Percentiles rank a stretch among this genome's conserved stretches.
Evolutionary conservation across 2,329 filamentous ascomycete genomes (phyloP).

Genomic region (Helminthosporium solani): DNA sequence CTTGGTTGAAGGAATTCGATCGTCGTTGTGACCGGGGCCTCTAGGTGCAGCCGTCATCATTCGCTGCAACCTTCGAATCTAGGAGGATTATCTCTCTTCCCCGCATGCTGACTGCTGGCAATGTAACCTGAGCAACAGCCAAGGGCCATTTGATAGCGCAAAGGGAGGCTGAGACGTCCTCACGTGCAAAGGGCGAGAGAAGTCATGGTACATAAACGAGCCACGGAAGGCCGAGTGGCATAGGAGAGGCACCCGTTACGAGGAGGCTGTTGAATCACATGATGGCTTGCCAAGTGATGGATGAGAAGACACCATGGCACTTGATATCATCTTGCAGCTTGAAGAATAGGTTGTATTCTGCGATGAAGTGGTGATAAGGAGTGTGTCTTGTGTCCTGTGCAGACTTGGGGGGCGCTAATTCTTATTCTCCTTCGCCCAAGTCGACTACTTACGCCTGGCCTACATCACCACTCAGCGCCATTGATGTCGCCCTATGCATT

Average conservation of each 20-base stretch:
- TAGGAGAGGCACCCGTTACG: too few species aligned
- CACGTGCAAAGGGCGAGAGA: background rate
- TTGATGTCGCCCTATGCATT: background rate
- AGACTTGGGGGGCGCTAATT: background rate
- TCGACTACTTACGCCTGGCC: background rate
- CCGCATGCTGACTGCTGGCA: constrained; percentile 23
- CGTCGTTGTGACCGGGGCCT: constrained; percentile 8
- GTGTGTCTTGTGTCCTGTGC: too few species aligned
- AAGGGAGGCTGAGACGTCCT: background rate
- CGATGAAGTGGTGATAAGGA: too few species aligned
- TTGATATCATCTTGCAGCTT: too few species aligned
- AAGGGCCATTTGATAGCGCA: constrained; percentile 2
- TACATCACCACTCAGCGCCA: too few species aligned
- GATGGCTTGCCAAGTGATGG: too few species aligned
- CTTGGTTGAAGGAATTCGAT: background rate
- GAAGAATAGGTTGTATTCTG: too few species aligned
- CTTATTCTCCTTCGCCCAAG: too few species aligned
- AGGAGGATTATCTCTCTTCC: constrained; percentile 10
- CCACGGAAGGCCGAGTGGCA: background rate
- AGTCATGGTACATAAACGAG: background rate
- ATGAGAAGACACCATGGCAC: too few species aligned
- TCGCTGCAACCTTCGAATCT: constrained; percentile 4
- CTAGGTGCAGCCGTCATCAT: constrained; percentile 14
- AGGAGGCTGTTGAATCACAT: too few species aligned
- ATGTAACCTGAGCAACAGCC: constrained; percentile 17